A percentile compares a stretch with the other conserved stretches of the same genome.
Conservation (phyloP, 768 basidiomycete species). For the Leucogyrophana mollusca region DNA sequence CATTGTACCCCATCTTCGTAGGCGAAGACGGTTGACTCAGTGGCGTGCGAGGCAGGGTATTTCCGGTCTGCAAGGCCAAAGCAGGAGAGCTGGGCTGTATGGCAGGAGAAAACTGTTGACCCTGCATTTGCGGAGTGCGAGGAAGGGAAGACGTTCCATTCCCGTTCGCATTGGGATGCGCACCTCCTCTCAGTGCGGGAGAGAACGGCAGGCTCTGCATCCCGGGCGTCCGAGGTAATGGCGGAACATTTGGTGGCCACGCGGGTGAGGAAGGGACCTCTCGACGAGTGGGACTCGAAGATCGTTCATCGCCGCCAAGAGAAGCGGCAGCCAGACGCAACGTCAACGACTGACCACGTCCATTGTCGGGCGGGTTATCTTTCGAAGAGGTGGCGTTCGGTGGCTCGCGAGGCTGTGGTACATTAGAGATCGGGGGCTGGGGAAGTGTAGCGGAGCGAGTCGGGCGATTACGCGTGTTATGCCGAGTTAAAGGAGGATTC, state of each 20-base stretch:
- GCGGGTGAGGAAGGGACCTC: conserved; percentile 12
- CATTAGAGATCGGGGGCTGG: conserved; percentile 11
- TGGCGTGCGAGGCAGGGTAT: too few relatives aligned
- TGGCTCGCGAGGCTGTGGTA: neutral
- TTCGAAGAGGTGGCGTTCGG: too few relatives aligned
- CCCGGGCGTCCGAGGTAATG: conserved; percentile 2
- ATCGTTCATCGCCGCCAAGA: conserved; percentile 17
- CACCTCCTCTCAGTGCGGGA: neutral
- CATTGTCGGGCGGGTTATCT: neutral
- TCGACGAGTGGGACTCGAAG: conserved; percentile 5
- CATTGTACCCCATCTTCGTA: too few relatives aligned
- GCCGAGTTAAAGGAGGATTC: conserved; percentile 4
- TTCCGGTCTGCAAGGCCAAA: too few relatives aligned
- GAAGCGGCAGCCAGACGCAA: conserved; percentile 31
- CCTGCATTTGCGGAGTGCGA: conserved; percentile 15
- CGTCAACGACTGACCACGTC: conserved; percentile 23
- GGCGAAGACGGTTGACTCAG: too few relatives aligned
- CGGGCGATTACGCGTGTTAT: conserved; percentile 5
- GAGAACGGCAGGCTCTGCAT: neutral
- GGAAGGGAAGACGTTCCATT: conserved; percentile 13
- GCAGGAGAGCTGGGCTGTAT: too few relatives aligned
- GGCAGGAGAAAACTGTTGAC: conserved; percentile 13
- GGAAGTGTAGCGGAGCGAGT: conserved; percentile 23
- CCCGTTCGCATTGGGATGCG: too few relatives aligned
- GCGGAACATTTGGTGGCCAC: conserved; percentile 24